Evolutionary conservation across 164 flowering plant genomes (phyloP), one percentile per base, ranked within the genome.

Genomic region (Aristolochia californica): DNA sequence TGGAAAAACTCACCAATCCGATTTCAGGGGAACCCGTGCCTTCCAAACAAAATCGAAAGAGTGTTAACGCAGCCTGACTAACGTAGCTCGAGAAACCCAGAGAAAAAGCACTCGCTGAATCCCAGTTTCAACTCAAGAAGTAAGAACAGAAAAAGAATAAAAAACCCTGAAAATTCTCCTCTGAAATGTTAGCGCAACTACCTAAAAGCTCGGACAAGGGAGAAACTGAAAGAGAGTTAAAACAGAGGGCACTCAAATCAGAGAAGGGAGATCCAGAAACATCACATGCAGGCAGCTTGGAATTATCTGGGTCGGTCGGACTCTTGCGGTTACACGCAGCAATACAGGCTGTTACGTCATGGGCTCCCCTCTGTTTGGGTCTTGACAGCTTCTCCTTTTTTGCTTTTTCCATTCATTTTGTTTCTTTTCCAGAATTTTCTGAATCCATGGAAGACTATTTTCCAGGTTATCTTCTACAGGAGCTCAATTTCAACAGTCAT

Each of bases 341-440:
- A 60, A 44, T 65, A 81, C 87, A 81, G 85, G 80, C 87, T 83
- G 94, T 77, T 75, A 59, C 75, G 81, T 70, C 53, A 79, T 82
- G 89, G 89, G n/a, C n/a, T n/a, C 57, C 25, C 21, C 54, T n/a
- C 22, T 60, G 49, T 54, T 65, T 59, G 18, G 63, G 50, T 17
- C 62, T 63, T 45, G 48, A 52, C 56, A 60, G 26, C 43, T 54
- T 64, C 45, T n/a, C 53, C 30, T 24, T 48, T 54, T 56, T 49
- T 14, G 11, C 27, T n/a, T 21, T 18, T 48, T 5, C 17, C n/a
- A n/a, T n/a, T n/a, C n/a, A n/a, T n/a, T n/a, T n/a, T n/a, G n/a
- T n/a, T n/a, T n/a, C n/a, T n/a, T n/a, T n/a, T n/a, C n/a, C 40
- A 7, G 40, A 34, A 12, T 2, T 34, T 34, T 34, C 40, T 4